Percentiles rank a stretch among this genome's conserved stretches.
Evolutionary conservation across 179 eudicot species (phyloP).

Genomic region (Actinidia arguta): DNA sequence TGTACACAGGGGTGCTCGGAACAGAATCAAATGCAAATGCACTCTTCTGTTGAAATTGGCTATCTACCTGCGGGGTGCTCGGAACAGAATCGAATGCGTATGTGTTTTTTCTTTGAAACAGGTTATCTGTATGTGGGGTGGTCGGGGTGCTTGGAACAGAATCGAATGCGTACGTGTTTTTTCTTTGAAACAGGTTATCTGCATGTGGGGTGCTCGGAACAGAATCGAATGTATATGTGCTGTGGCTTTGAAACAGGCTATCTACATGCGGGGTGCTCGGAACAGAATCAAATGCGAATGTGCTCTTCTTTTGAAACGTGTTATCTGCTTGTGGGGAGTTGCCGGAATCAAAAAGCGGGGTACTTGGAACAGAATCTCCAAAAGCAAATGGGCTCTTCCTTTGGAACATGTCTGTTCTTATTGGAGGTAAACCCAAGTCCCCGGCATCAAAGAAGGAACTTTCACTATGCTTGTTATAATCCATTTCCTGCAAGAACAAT

Average conservation of each 20-base stretch:
- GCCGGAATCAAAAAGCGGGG: conserved; percentile 52
- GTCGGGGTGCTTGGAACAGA: conserved; percentile 46
- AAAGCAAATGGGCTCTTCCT: conserved; percentile 34
- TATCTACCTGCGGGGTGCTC: conserved; percentile 39
- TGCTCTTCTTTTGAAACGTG: conserved; percentile 22
- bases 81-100: conserved; percentile 40
- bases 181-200: conserved; percentile 22
- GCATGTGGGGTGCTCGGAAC: conserved; percentile 42
- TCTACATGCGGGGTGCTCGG: conserved; percentile 39
- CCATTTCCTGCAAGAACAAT: conserved; percentile 51
- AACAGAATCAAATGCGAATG: conserved; percentile 40
- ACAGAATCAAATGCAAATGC: conserved; percentile 36
- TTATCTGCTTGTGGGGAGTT: conserved; percentile 34
- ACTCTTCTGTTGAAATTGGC: conserved; percentile 29
- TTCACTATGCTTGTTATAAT: conserved; percentile 35
- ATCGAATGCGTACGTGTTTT: conserved; percentile 29
- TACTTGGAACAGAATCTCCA: conserved; percentile 76
- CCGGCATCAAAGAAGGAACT: conserved; percentile 41
- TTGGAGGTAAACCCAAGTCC: conserved; percentile 51
- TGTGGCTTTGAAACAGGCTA: conserved; percentile 18
- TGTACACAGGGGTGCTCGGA: no score
- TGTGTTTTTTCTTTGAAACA: conserved; percentile 21
- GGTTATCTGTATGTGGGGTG: conserved; percentile 30
- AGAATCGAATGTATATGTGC: conserved; percentile 36
- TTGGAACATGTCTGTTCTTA: conserved; percentile 44